A percentile compares a stretch with the other conserved stretches of the same genome.
Evolutionary conservation across 208 protist species (phyloP).

Genomic region (Crithidia expoeki): DNA sequence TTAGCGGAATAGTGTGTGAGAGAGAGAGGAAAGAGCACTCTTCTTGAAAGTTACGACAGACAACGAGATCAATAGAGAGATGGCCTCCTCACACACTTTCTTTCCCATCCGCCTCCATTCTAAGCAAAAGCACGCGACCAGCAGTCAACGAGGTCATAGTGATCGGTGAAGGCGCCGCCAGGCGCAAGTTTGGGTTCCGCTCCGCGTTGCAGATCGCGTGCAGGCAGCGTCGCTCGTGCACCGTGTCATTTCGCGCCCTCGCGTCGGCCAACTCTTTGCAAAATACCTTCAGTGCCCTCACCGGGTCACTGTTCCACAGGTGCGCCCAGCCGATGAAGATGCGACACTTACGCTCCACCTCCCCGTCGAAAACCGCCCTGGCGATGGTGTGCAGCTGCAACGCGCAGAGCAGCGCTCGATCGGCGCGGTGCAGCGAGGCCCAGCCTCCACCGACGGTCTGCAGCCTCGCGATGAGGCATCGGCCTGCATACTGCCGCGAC

Average conservation of each 20-base stretch:
- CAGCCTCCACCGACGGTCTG: conserved; percentile 79
- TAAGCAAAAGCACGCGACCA: conserved; percentile 41
- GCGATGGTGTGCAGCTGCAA: conserved; percentile 53
- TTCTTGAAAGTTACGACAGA: too few relatives aligned
- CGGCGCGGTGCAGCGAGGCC: conserved; percentile 68
- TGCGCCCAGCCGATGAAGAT: conserved; percentile 77
- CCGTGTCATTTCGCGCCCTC: conserved; percentile 26
- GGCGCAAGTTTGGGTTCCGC: conserved; percentile 32
- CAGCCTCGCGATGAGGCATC: conserved; percentile 56
- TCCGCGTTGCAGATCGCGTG: conserved; percentile 57
- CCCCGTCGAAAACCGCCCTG: conserved; percentile 39
- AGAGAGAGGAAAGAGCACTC: too few relatives aligned
- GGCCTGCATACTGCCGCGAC: conserved; percentile 52
- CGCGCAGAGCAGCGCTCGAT: conserved; percentile 61
- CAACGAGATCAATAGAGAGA: too few relatives aligned
- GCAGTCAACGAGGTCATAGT: conserved; percentile 39
- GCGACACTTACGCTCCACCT: conserved; percentile 56
- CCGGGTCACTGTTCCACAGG: conserved; percentile 59
- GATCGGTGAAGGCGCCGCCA: conserved; percentile 15
- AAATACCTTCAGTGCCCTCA: conserved; percentile 50
- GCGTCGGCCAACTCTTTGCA: conserved; percentile 38
- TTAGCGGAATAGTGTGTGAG: too few relatives aligned
- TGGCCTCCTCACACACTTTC: not conserved
- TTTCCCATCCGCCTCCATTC: not conserved
- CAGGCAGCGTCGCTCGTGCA: conserved; percentile 64